Evolutionary conservation across 2,329 filamentous ascomycete genomes (phyloP).

Genomic region (Aspergillus flavus): DNA sequence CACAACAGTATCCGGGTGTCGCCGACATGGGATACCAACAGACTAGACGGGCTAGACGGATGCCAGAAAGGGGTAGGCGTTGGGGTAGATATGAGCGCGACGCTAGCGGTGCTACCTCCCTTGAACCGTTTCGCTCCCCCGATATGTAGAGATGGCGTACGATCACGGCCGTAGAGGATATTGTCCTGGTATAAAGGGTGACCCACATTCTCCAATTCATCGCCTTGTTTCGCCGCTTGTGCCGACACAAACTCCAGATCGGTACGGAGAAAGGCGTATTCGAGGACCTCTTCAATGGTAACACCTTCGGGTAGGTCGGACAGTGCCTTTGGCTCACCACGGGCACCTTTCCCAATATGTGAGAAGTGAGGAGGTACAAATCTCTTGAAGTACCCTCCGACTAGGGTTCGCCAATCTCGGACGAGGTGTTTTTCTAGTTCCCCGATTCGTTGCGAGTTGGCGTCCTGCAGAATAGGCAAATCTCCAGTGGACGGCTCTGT

Average conservation of each 20-base stretch:
- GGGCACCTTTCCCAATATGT: conserved; percentile 40
- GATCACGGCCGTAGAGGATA: conserved; percentile 68
- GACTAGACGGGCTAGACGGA: conserved; percentile 77
- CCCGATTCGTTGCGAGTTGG: conserved; percentile 63
- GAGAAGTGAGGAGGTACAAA: conserved; percentile 82
- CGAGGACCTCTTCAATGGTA: conserved; percentile 63
- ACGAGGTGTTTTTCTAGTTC: conserved; percentile 73
- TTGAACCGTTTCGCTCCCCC: conserved; percentile 80
- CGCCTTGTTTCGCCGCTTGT: conserved; percentile 78
- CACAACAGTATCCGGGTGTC: conserved; percentile 91
- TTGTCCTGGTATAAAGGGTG: conserved; percentile 82
- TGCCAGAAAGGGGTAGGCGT: conserved; percentile 95
- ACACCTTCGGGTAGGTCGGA: conserved; percentile 38
- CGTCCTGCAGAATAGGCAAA: conserved; percentile 55
- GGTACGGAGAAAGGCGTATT: conserved; percentile 90
- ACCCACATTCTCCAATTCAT: conserved; percentile 72
- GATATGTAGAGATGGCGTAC: conserved; percentile 54
- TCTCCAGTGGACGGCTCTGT: conserved; percentile 24
- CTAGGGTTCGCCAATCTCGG: conserved; percentile 74
- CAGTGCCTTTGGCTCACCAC: conserved; percentile 20
- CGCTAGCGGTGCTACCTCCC: conserved; percentile 88
- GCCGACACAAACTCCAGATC: conserved; percentile 93
- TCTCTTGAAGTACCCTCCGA: conserved; percentile 92
- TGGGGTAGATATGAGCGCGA: conserved; percentile 88
- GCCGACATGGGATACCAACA: conserved; percentile 87